phyloP scores from a whole-genome alignment of 2,329 filamentous ascomycete genomes.

The Thelonectria olida region DNA sequence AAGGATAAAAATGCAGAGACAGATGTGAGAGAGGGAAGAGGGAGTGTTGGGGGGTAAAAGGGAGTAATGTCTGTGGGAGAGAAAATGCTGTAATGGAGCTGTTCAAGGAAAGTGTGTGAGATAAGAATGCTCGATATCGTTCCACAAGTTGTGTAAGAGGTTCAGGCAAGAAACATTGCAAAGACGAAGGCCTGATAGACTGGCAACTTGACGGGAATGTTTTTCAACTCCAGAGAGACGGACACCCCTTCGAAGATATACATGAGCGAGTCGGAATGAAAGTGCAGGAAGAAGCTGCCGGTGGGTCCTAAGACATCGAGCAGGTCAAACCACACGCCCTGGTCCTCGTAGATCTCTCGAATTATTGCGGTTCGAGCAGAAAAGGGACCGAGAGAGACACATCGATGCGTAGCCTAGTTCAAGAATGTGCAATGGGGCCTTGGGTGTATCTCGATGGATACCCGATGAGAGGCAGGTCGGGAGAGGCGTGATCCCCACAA shows the following conservation, averaged over 20 bases:
- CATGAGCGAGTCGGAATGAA: conserved; percentile 47
- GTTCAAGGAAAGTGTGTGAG: conserved; percentile 24
- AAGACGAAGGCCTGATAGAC: conserved; percentile 19
- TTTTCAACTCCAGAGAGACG: conserved; percentile 44
- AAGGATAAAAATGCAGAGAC: not conserved
- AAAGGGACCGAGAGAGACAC: conserved; percentile 48
- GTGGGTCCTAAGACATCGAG: conserved; percentile 47
- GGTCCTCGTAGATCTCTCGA: conserved; percentile 36
- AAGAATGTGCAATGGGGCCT: conserved; percentile 42
- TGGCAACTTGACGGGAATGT: conserved; percentile 47
- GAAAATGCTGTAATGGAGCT: conserved; percentile 3
- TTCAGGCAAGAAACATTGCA: conserved; percentile 28
- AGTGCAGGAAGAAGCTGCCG: conserved; percentile 22
- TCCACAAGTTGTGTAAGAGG: conserved; percentile 26
- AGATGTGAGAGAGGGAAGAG: conserved; percentile 6
- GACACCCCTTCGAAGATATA: conserved; percentile 54
- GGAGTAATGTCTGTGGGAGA: not conserved
- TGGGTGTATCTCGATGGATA: conserved; percentile 39
- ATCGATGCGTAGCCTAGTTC: conserved; percentile 35
- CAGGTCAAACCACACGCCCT: conserved; percentile 45
- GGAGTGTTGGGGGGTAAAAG: not conserved
- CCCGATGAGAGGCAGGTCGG: conserved; percentile 37
- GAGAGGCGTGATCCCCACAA: conserved; percentile 39
- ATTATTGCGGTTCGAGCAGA: conserved; percentile 41
- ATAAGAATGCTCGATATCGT: conserved; percentile 26